Conservation (phyloP, 2,329 filamentous ascomycete genomes). For the Calonectria fujianensis region DNA sequence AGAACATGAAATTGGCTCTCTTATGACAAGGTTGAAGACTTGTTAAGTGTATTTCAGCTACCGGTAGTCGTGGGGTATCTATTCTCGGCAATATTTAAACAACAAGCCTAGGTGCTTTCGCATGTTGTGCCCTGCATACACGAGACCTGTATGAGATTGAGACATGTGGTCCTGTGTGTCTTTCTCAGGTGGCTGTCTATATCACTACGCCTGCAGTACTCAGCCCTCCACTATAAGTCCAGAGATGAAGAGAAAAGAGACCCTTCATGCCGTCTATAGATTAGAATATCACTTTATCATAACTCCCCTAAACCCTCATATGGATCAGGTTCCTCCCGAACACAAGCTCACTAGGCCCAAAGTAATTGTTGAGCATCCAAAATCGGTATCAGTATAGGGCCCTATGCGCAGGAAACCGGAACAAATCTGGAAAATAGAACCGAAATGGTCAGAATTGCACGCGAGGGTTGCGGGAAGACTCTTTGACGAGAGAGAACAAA, state of each 20-base stretch:
- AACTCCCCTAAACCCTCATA: too few species aligned
- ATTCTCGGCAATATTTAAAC: not conserved
- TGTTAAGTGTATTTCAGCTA: not conserved
- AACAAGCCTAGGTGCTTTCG: too few species aligned
- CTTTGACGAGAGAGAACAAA: not conserved
- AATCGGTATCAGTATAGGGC: not conserved
- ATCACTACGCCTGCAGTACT: too few species aligned
- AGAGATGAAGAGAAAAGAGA: too few species aligned
- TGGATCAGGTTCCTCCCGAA: not conserved
- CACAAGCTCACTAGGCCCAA: not conserved
- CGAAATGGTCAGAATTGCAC: not conserved
- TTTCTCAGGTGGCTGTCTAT: too few species aligned
- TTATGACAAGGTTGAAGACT: too few species aligned
- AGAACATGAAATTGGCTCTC: too few species aligned
- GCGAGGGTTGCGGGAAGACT: not conserved
- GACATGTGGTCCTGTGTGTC: too few species aligned
- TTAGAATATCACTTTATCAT: not conserved
- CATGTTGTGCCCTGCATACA: too few species aligned
- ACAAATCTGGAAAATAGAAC: not conserved
- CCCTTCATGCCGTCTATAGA: not conserved
- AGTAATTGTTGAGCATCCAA: constrained; percentile 1
- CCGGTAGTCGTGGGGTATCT: not conserved
- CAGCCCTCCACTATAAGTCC: too few species aligned
- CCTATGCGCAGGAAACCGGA: constrained; percentile 4
- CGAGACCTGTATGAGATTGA: too few species aligned